Conservation (phyloP, 2,329 filamentous ascomycete genomes). For the Trichoderma arundinaceum region DNA sequence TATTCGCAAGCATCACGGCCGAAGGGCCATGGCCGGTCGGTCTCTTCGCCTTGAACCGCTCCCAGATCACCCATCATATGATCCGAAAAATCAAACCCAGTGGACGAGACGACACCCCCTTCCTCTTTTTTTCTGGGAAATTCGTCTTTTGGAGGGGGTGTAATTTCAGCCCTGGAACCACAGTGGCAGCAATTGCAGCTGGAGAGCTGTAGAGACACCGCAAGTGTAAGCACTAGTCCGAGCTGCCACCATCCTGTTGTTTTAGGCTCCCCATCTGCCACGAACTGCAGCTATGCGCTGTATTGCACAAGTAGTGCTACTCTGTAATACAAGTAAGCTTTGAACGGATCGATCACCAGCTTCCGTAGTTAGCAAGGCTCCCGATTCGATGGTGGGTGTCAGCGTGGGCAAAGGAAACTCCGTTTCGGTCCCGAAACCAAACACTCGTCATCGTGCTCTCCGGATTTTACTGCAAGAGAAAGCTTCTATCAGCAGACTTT, state of each 20-base stretch:
- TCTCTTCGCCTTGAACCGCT: neutral
- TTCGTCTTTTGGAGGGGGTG: conserved; percentile 18
- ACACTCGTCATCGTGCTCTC: neutral
- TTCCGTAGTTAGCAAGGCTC: conserved; percentile 18
- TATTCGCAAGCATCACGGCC: neutral
- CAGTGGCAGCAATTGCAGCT: conserved; percentile 25
- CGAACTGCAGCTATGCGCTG: conserved; percentile 28
- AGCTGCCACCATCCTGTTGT: conserved; percentile 23
- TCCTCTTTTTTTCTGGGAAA: neutral
- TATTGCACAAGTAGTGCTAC: conserved; percentile 25
- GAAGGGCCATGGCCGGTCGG: neutral
- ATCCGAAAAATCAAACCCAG: neutral
- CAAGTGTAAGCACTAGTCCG: conserved; percentile 28
- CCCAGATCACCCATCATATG: conserved; percentile 19
- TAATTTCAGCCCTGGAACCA: conserved; percentile 27
- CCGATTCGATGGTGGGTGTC: conserved; percentile 13
- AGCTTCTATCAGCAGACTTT: neutral
- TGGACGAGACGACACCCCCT: conserved; percentile 2
- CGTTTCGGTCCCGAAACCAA: conserved; percentile 4
- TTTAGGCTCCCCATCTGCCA: conserved; percentile 21
- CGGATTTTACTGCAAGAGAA: neutral
- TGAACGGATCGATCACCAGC: conserved; percentile 26
- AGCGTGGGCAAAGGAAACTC: conserved; percentile 2
- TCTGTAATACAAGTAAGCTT: conserved; percentile 19
- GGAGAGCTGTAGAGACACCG: conserved; percentile 22